These are phyloP conservation scores for Stachybotrys elegans DNA, from an alignment of 2,329 filamentous ascomycete species.

Conservation along the genomic window DNA sequence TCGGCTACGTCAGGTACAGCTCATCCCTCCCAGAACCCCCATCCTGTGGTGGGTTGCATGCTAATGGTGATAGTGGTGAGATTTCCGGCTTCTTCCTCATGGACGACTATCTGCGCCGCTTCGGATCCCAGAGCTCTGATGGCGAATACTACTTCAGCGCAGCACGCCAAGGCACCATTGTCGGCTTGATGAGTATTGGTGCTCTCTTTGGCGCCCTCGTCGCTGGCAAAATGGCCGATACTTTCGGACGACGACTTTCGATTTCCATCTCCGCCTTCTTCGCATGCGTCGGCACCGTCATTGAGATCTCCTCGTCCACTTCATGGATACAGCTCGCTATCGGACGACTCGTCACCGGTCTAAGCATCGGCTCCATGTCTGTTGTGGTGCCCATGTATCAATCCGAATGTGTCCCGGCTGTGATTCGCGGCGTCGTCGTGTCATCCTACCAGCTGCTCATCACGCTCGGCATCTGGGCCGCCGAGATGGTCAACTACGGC, in stretches of 20 bases:
- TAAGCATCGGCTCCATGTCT: conserved; percentile 60
- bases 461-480: conserved; percentile 60
- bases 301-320: conserved; percentile 52
- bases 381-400: conserved; percentile 66
- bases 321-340: conserved; percentile 62
- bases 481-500: conserved; percentile 56
- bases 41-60: no score
- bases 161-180: conserved; percentile 55
- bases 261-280: conserved; percentile 60
- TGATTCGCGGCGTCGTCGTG: conserved; percentile 59
- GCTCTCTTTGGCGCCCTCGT: conserved; percentile 53
- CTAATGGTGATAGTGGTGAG: conserved; percentile 42
- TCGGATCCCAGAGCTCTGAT: conserved; percentile 36
- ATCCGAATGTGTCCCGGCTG: conserved; percentile 58
- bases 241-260: conserved; percentile 54
- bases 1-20: conserved; percentile 49
- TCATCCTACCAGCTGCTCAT: conserved; percentile 65
- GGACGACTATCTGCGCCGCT: conserved; percentile 50
- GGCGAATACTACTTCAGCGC: conserved; percentile 47
- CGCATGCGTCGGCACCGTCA: conserved; percentile 58
- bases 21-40: not conserved
- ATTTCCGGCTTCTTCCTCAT: conserved; percentile 59
- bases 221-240: conserved; percentile 57
- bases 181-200: conserved; percentile 57
- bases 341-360: conserved; percentile 60